A percentile compares a stretch with the other conserved stretches of the same genome.
Conservation (phyloP, 805 yeast genomes). For the Suhomyces sp. region DNA sequence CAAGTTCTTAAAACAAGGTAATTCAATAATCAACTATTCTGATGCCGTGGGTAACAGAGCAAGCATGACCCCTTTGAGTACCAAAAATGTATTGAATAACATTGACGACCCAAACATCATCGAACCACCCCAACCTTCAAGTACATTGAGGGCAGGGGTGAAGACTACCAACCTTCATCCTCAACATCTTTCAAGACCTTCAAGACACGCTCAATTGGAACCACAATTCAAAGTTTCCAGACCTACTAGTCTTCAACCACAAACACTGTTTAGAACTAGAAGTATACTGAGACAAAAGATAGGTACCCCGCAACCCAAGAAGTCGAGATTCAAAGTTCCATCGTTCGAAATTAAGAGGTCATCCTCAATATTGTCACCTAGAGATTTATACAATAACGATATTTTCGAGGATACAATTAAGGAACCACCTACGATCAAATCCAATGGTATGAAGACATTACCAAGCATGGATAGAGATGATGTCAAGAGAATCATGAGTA, state of each 20-base stretch:
- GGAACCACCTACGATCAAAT: slow-evolving; percentile 38
- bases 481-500: slow-evolving; percentile 38
- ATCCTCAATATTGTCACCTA: slow-evolving; percentile 33
- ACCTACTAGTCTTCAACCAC: slow-evolving; percentile 4
- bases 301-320: slow-evolving; percentile 2
- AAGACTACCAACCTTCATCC: slow-evolving; percentile 5
- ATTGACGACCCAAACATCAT: slow-evolving; percentile 18
- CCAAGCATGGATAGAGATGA: slow-evolving; percentile 51
- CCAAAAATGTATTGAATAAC: slow-evolving; percentile 28
- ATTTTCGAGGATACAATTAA: slow-evolving; percentile 31
- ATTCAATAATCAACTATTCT: slow-evolving; percentile 14
- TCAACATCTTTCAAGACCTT: slow-evolving; percentile 2
- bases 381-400: slow-evolving; percentile 40
- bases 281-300: slow-evolving; percentile 2
- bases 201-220: slow-evolving; percentile 1
- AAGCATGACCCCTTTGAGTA: slow-evolving; percentile 27
- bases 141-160: slow-evolving; percentile 5
- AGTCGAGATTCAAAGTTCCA: slow-evolving; percentile 40
- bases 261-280: slow-evolving; percentile 1
- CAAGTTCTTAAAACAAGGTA: slow-evolving; percentile 25
- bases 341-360: slow-evolving; percentile 43
- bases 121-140: slow-evolving; percentile 16
- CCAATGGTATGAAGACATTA: slow-evolving; percentile 48
- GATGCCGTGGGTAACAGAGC: slow-evolving; percentile 19
- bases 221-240: slow-evolving; percentile 4